Percentiles rank a stretch among this genome's conserved stretches.
Evolutionary conservation across 352 stramenopile genomes (phyloP).

Genomic region (Phytophthora megakarya): DNA sequence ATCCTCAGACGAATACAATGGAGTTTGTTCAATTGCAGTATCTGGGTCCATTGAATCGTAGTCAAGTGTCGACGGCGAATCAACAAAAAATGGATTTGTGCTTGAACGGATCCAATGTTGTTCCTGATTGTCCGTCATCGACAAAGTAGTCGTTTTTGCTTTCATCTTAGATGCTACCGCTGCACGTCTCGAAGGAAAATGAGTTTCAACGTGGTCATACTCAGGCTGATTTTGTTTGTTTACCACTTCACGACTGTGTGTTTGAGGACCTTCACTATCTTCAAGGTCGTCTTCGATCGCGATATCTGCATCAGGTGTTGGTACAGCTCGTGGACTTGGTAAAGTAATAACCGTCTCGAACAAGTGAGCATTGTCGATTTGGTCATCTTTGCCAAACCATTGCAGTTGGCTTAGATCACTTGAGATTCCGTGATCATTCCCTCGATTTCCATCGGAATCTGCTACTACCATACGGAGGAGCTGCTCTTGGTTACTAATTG

Average conservation of each 20-base stretch:
- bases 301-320: constrained; percentile 21
- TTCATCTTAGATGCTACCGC: constrained; percentile 22
- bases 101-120: constrained; percentile 63
- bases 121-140: constrained; percentile 23
- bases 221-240: constrained; percentile 24
- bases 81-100: constrained; percentile 59
- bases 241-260: constrained; percentile 6
- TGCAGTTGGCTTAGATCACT: constrained; percentile 33
- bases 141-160: neutral
- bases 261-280: constrained; percentile 23
- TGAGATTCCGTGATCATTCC: constrained; percentile 12
- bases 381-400: constrained; percentile 60
- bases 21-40: constrained; percentile 67
- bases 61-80: constrained; percentile 19
- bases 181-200: constrained; percentile 27
- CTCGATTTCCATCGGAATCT: constrained; percentile 12
- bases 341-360: constrained; percentile 56
- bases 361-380: constrained; percentile 61
- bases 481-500: constrained; percentile 51
- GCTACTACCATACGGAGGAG: constrained; percentile 20
- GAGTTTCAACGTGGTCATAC: constrained; percentile 15
- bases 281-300: constrained; percentile 33
- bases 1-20: constrained; percentile 59
- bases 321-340: constrained; percentile 28
- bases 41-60: constrained; percentile 73